Conservation (phyloP, 106 monocot genomes). For the Dioscorea zingiberensis region DNA sequence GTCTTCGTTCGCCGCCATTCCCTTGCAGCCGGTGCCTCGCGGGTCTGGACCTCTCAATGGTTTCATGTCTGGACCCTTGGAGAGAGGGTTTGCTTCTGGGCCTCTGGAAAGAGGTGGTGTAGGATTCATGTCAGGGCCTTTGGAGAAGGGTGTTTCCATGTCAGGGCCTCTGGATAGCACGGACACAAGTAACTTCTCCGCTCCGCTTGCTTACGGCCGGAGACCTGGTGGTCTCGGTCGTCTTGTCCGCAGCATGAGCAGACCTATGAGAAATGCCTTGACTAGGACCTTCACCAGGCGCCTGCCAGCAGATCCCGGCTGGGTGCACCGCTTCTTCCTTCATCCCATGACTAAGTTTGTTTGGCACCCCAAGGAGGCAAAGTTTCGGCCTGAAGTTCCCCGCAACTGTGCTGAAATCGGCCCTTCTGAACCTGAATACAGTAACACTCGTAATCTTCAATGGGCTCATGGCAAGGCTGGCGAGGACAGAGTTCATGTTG, state of each 20-base stretch:
- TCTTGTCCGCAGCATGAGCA: constrained; percentile 69
- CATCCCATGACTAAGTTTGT: constrained; percentile 51
- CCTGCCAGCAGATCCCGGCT: constrained; percentile 19
- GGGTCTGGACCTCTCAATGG: constrained; percentile 88
- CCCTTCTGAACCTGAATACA: constrained; percentile 67
- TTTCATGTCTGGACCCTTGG: constrained; percentile 93
- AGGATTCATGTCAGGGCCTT: constrained; percentile 60
- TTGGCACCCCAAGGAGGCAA: constrained; percentile 52
- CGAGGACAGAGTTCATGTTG: constrained; percentile 95
- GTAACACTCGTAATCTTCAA: constrained; percentile 62
- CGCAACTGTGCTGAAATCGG: constrained; percentile 30
- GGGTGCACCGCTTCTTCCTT: constrained; percentile 64
- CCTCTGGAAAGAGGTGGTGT: constrained; percentile 58
- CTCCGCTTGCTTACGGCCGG: constrained; percentile 51
- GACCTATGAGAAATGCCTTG: constrained; percentile 61
- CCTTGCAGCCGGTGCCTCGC: constrained; percentile 85
- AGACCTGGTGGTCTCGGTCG: constrained; percentile 33
- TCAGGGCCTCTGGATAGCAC: constrained; percentile 69
- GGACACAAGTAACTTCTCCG: constrained; percentile 82
- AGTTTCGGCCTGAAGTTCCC: constrained; percentile 23
- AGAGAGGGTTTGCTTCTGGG: constrained; percentile 86
- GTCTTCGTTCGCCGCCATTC: constrained; percentile 83
- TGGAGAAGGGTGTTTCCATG: constrained; percentile 63
- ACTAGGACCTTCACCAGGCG: constrained; percentile 42
- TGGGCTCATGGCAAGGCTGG: constrained; percentile 99